Conservation (phyloP, 305 asterid species). For the Fraxinus greggii region DNA sequence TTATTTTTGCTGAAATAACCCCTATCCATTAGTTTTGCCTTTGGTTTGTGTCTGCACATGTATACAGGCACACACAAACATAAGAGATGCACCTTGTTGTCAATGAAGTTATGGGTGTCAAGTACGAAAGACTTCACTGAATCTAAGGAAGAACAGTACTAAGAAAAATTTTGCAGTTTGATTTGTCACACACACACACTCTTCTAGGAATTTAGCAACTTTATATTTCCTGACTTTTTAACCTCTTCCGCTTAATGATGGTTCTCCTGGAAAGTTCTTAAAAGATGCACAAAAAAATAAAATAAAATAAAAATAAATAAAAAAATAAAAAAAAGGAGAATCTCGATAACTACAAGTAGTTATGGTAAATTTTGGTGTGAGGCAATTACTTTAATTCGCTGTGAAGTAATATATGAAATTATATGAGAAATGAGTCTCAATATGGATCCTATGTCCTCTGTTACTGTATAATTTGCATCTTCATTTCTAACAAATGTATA, state of each 20-base stretch:
- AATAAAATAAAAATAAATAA: too few species aligned
- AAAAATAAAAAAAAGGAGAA: background rate
- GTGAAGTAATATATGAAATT: background rate
- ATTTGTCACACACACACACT: background rate
- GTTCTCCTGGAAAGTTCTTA: background rate
- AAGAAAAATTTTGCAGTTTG: background rate
- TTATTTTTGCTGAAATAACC: background rate
- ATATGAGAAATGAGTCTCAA: background rate
- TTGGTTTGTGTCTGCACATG: background rate
- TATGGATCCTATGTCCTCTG: background rate
- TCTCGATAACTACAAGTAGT: background rate
- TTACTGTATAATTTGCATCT: slow-evolving; percentile 15
- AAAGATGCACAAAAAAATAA: background rate
- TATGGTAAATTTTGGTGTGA: background rate
- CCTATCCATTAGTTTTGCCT: background rate
- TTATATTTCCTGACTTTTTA: background rate
- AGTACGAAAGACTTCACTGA: background rate
- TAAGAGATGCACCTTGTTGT: background rate
- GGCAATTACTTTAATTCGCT: background rate
- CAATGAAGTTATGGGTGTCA: background rate
- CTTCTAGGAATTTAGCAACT: background rate
- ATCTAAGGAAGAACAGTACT: background rate
- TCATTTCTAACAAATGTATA: background rate
- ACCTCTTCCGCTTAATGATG: background rate
- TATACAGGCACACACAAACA: background rate